Base-by-base conservation (phyloP, 1,139 yeast genomes). In the Debaryomycetaceae sp. region DNA sequence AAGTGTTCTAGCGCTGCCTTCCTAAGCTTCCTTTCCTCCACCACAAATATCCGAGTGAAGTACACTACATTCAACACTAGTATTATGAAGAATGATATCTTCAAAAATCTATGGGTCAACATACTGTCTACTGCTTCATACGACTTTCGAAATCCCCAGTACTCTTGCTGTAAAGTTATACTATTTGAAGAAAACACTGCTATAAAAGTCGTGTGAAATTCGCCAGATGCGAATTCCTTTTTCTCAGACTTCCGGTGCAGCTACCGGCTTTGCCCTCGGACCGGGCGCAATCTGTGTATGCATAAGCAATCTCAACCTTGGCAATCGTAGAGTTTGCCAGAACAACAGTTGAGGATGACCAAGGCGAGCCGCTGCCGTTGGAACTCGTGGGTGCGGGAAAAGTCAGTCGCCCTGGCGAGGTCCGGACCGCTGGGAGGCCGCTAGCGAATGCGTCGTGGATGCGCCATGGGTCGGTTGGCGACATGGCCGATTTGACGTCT, bases 21-120 rank as follows among this genome's bases (percentile, higher is more conserved):
- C 39, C 50, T 54, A 40, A 61, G 44, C 41, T 52, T 51, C 14
- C 48, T 45, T 37, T 61, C 63, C 37, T 58, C 57, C 24, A 48
- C 38, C 27, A 49, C 46, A 41, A 62, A 63, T n/a, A 55, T 45
- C 41, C 51, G 51, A 24, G 59, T 43, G 49, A 65, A 63, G 41
- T 62, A 62, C 37, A 55, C 41, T 8, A 63, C 42, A 44, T 65
- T 65, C 31, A 60, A 24, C 20, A 62, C 42, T 17, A 65, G 43
- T 13, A 61, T 56, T 8, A 58, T 49, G 34, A 55, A 49, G 42
- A 65, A 59, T 35, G 55, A 41, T 24, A 56, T 50, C 46, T 58
- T 56, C n/a, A 62, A 42, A 37, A 56, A 44, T 40, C 54, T 49
- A 17, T 56, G 47, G 33, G 49, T 54, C 5, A 53, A 37, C 65